Percentiles rank a stretch among this genome's conserved stretches.
Evolutionary conservation across 192 early-diverging fungal genomes (phyloP).

Genomic region (Pilobolus umbonatus): DNA sequence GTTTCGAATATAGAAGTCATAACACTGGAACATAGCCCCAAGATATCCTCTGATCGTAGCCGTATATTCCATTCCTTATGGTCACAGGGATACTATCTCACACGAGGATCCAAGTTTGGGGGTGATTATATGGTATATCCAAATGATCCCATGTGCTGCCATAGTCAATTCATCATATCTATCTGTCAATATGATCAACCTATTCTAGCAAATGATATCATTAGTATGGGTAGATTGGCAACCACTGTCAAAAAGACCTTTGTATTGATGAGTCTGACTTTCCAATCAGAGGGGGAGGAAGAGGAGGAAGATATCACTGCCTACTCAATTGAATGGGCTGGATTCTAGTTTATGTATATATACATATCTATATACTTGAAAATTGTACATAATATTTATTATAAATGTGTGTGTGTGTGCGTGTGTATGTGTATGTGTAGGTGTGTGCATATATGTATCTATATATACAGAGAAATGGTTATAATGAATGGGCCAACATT

Average conservation of each 20-base stretch:
- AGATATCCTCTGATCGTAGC: neutral
- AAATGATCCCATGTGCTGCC: constrained; percentile 66
- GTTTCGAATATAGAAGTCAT: too few relatives aligned
- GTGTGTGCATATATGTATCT: too few relatives aligned
- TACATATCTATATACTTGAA: too few relatives aligned
- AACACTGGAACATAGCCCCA: neutral
- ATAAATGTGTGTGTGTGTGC: too few relatives aligned
- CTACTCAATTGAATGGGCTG: constrained; percentile 49
- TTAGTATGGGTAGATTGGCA: constrained; percentile 59
- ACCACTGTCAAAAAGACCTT: constrained; percentile 69
- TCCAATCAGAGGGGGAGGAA: constrained; percentile 9
- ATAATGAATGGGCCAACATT: too few relatives aligned
- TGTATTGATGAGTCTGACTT: constrained; percentile 45
- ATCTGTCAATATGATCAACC: constrained; percentile 30
- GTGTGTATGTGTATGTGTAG: too few relatives aligned
- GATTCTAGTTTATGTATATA: too few relatives aligned
- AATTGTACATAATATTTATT: too few relatives aligned
- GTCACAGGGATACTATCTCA: constrained; percentile 60
- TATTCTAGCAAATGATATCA: constrained; percentile 38
- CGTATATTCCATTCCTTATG: constrained; percentile 24
- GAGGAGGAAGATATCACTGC: constrained; percentile 21
- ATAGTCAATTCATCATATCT: constrained; percentile 60
- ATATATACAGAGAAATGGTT: too few relatives aligned
- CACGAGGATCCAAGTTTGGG: constrained; percentile 77
- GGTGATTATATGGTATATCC: constrained; percentile 83